phyloP scores from a whole-genome alignment of 495 filamentous ascomycete species.

The Xylaria intraflava region DNA sequence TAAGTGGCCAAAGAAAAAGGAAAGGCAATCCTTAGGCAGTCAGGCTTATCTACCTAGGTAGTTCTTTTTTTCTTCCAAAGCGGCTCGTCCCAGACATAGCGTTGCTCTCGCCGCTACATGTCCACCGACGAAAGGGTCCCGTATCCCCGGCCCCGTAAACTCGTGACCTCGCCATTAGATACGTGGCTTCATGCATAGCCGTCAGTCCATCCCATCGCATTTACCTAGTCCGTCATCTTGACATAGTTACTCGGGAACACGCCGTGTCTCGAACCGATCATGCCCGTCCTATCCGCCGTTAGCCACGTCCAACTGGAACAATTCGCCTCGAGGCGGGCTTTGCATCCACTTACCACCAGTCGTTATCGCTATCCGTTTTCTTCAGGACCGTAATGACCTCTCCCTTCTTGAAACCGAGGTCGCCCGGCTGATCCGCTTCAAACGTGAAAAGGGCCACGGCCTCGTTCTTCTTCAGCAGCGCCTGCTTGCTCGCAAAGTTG shows the following conservation, averaged over 20 bases:
- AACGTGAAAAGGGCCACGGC: slow-evolving; percentile 88
- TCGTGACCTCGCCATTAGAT: background rate
- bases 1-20: too few species aligned
- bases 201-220: background rate
- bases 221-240: slow-evolving; percentile 40
- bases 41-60: too few species aligned
- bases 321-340: background rate
- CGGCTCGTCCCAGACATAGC: too few species aligned
- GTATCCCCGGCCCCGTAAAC: too few species aligned
- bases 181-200: background rate
- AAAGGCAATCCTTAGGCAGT: too few species aligned
- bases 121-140: too few species aligned
- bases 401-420: slow-evolving; percentile 94
- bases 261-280: slow-evolving; percentile 46
- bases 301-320: slow-evolving; percentile 6
- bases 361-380: slow-evolving; percentile 82
- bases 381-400: slow-evolving; percentile 96
- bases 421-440: slow-evolving; percentile 86
- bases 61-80: too few species aligned
- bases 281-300: slow-evolving; percentile 44
- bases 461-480: slow-evolving; percentile 68
- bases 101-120: too few species aligned
- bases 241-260: slow-evolving; percentile 55
- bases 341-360: slow-evolving; percentile 70
- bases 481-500: slow-evolving; percentile 61